A percentile compares a stretch with the other conserved stretches of the same genome.
These are phyloP conservation scores for Aspergillus tubingensis DNA, from an alignment of 2,329 filamentous ascomycete genomes.

Conservation along the genomic window DNA sequence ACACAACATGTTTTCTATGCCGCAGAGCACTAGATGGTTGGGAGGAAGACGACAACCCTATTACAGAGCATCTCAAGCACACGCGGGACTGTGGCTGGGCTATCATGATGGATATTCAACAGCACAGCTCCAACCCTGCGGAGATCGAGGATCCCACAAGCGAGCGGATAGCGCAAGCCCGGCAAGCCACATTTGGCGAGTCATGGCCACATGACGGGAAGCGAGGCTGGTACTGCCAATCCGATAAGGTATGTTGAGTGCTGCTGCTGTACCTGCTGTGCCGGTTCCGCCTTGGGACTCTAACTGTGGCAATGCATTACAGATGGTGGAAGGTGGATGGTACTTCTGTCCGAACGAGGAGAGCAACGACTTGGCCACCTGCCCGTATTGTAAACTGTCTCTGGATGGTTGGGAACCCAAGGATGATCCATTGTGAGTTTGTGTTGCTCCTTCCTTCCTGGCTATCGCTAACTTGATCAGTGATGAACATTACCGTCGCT, in stretches of 20 bases:
- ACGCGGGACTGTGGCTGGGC: constrained; percentile 86
- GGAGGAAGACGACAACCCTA: constrained; percentile 82
- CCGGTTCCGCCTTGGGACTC: neutral
- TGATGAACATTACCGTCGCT: constrained; percentile 81
- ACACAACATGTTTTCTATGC: constrained; percentile 87
- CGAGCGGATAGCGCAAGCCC: constrained; percentile 70
- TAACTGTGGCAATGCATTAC: constrained; percentile 20
- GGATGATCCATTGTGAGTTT: constrained; percentile 80
- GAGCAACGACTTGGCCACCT: constrained; percentile 86
- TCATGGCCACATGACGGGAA: constrained; percentile 89
- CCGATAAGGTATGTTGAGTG: constrained; percentile 67
- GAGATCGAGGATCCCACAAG: constrained; percentile 71
- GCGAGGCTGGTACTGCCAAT: constrained; percentile 85
- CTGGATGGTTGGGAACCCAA: constrained; percentile 93
- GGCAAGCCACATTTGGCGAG: constrained; percentile 78
- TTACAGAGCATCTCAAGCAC: constrained; percentile 82
- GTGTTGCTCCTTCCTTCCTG: constrained; percentile 24
- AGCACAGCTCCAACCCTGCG: constrained; percentile 46
- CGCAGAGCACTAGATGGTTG: constrained; percentile 83
- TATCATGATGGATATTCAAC: constrained; percentile 64
- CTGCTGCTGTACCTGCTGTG: neutral
- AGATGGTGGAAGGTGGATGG: constrained; percentile 93
- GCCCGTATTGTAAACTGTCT: constrained; percentile 84
- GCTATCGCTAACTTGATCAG: constrained; percentile 47
- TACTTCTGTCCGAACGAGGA: constrained; percentile 84